These are phyloP conservation scores for Cladosporium sp. DNA, from an alignment of 2,329 filamentous ascomycete genomes.

Conservation along the genomic window DNA sequence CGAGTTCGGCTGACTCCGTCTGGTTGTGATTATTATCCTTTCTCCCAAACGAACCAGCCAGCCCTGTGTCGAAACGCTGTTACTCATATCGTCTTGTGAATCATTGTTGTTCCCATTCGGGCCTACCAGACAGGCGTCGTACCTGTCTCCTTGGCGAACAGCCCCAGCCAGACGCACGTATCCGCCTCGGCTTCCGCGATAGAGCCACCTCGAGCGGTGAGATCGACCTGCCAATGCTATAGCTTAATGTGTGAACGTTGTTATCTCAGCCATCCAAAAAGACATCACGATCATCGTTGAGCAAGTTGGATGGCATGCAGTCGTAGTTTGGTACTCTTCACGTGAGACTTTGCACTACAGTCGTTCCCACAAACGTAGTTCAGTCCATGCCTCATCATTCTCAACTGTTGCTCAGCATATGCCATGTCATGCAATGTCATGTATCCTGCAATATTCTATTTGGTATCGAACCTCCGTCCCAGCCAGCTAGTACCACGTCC, in stretches of 20 bases:
- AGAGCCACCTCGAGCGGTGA: conserved; percentile 10
- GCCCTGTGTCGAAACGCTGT: neutral
- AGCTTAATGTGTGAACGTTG: neutral
- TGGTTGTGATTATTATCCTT: neutral
- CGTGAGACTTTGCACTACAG: neutral
- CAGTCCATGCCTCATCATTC: neutral
- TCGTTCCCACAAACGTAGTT: neutral
- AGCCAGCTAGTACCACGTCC: neutral
- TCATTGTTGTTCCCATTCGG: neutral
- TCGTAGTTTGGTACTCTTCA: neutral
- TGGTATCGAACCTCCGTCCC: neutral
- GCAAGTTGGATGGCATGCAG: neutral
- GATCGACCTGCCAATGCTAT: neutral
- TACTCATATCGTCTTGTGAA: neutral
- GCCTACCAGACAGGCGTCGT: conserved; percentile 8
- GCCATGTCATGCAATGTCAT: neutral
- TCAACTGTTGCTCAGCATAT: neutral
- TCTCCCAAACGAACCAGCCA: neutral
- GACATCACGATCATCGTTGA: conserved; percentile 1
- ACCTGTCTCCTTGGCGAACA: conserved; percentile 8
- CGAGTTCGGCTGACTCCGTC: neutral
- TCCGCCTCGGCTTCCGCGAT: conserved; percentile 10
- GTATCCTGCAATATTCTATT: neutral
- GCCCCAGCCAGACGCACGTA: conserved; percentile 1
- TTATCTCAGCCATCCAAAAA: neutral